Percentiles rank a stretch among this genome's conserved stretches.
Conservation (phyloP, 2,329 filamentous ascomycete species). For the Xylariales sp. region DNA sequence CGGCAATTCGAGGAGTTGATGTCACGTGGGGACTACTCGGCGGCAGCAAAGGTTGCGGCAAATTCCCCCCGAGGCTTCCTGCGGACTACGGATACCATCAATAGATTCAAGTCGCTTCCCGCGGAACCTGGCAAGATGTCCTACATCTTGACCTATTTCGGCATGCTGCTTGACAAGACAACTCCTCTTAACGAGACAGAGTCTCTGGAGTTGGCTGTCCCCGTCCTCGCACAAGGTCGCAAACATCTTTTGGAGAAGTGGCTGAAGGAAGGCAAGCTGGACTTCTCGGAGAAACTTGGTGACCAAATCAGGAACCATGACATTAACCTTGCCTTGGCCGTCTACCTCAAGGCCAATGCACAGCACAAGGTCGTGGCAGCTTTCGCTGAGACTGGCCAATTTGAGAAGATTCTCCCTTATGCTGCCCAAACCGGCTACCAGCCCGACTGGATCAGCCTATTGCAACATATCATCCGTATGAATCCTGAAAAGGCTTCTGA, state of each 20-base stretch:
- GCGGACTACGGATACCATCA: constrained; percentile 89
- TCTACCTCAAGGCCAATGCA: constrained; percentile 88
- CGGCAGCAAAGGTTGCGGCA: constrained; percentile 92
- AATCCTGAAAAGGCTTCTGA: constrained; percentile 93
- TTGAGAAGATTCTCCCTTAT: constrained; percentile 94
- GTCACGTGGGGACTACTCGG: constrained; percentile 71
- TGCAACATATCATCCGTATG: constrained; percentile 87
- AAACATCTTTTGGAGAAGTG: constrained; percentile 98
- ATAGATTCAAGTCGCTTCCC: constrained; percentile 83
- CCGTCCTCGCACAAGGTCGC: constrained; percentile 86
- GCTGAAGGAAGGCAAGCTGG: constrained; percentile 93
- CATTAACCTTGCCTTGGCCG: constrained; percentile 76
- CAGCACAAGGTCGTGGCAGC: constrained; percentile 93
- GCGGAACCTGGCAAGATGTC: constrained; percentile 82
- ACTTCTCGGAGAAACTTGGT: constrained; percentile 93
- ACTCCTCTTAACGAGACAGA: constrained; percentile 80
- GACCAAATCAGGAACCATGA: constrained; percentile 91
- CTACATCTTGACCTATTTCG: constrained; percentile 94
- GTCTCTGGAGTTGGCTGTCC: constrained; percentile 87
- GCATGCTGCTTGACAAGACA: constrained; percentile 94
- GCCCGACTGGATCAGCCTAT: constrained; percentile 88
- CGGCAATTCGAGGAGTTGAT: constrained; percentile 90
- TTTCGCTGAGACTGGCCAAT: constrained; percentile 92
- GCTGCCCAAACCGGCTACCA: constrained; percentile 79
- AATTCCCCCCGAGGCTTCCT: constrained; percentile 96